Base-by-base conservation (phyloP, 2,329 filamentous ascomycete species). In the Epichloe baconii region DNA sequence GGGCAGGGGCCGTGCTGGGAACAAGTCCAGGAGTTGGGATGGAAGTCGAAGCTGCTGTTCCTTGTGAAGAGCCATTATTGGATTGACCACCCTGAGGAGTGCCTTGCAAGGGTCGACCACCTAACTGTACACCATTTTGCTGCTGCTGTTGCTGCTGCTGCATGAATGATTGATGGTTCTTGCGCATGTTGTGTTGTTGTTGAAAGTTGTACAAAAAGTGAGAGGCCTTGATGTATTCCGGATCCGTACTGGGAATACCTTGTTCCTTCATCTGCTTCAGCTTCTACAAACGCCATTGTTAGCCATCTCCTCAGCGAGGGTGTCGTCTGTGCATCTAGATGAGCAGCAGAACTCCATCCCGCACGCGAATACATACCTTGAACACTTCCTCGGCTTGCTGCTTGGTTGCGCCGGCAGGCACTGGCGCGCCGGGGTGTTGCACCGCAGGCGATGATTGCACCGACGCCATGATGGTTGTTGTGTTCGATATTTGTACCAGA, bases 261-360 rank as follows among this genome's bases (percentile, higher is more conserved):
- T 84, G 78, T 51, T 86, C 79, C 69, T 91, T 93, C 86, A 97
- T 89, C 66, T 87, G 81, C 63, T 86, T 85, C 58, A 86, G 93
- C 77, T 88, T 89, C 90, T 96, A 19, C 12, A 42, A 8, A 44
- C 34, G 44, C 19, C 45, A 11, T 36, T 31, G 48, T 55, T 21
- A 50, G 45, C 42, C 19, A 26, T 7, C 41, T 12, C 12, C 31
- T 12, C 40, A 11, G 26, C 31, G 12, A 43, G 5, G 14, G 23
- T 17, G 31, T n/a, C n/a, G n/a, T 41, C 26, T 19, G 19, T 15
- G 12, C 19, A 52, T 26, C 11, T 19, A 17, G 21, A 10, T 34
- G 31, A 44, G 45, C 31, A 35, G 12, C 36, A 19, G 5, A 19
- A 42, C 17, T 51, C 10, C 26, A 11, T 34, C 12, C 48, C 15